phyloP scores from a whole-genome alignment of 345 rosid genomes.

The Odontarrhena argentea region DNA sequence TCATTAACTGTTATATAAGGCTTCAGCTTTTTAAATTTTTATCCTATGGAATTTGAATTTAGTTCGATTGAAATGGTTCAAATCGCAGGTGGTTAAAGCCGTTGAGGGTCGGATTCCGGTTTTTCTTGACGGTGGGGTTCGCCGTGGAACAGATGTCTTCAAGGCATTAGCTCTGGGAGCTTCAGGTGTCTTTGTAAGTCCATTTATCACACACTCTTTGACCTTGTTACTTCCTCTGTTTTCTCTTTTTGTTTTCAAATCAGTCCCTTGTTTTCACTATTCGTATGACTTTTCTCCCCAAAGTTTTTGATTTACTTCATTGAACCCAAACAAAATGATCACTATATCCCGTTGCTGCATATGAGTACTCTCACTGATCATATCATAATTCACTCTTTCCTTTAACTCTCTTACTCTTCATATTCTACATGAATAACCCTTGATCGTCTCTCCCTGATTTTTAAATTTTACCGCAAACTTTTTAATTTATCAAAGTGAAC shows the following conservation, averaged over 20 bases:
- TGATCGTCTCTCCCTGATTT: neutral
- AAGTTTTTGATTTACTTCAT: too few species aligned
- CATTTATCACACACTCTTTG: slow-evolving; percentile 20
- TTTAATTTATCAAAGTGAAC: neutral
- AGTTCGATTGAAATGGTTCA: neutral
- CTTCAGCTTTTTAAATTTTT: neutral
- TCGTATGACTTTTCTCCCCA: neutral
- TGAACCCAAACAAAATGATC: neutral
- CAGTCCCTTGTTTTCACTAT: neutral
- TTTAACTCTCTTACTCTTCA: neutral
- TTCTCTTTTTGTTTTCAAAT: neutral
- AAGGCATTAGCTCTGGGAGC: slow-evolving; percentile 98
- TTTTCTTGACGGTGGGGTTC: slow-evolving; percentile 92
- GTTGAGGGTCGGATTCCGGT: slow-evolving; percentile 84
- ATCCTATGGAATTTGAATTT: neutral
- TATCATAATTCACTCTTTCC: neutral
- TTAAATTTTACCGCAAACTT: neutral
- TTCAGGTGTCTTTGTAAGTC: slow-evolving; percentile 87
- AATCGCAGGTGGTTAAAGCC: slow-evolving; percentile 79
- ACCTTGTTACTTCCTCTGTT: slow-evolving; percentile 4
- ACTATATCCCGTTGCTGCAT: too few species aligned
- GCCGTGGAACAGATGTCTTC: slow-evolving; percentile 98
- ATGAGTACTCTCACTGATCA: too few species aligned
- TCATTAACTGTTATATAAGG: neutral
- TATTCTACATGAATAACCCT: neutral